Percentiles rank a stretch among this genome's conserved stretches.
Conservation (phyloP, 805 yeast genomes). For the Yarrowia bubula region DNA sequence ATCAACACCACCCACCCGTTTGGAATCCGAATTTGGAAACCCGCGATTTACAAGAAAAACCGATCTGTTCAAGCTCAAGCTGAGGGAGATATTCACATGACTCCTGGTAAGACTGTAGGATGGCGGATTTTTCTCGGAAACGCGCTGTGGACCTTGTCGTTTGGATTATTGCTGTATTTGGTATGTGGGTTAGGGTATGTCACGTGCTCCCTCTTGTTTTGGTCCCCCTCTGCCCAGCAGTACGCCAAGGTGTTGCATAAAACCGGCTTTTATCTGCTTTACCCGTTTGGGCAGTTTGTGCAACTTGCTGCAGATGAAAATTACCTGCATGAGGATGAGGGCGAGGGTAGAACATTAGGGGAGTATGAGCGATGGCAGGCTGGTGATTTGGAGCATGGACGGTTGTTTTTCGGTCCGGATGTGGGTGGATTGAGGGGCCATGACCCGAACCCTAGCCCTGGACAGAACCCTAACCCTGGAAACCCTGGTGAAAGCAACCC, state of each 20-base stretch:
- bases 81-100: slow-evolving; percentile 88
- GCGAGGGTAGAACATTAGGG: slow-evolving; percentile 79
- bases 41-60: slow-evolving; percentile 88
- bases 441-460: slow-evolving; percentile 4
- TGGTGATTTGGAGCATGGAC: slow-evolving; percentile 64
- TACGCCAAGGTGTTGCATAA: slow-evolving; percentile 62
- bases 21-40: slow-evolving; percentile 98
- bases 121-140: slow-evolving; percentile 68
- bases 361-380: slow-evolving; percentile 90
- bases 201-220: slow-evolving; percentile 47
- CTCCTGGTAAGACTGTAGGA: slow-evolving; percentile 51
- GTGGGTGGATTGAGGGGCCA: neutral
- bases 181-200: slow-evolving; percentile 37
- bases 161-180: slow-evolving; percentile 53
- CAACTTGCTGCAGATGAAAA: slow-evolving; percentile 73
- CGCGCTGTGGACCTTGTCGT: slow-evolving; percentile 65
- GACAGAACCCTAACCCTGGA: neutral
- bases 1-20: slow-evolving; percentile 96
- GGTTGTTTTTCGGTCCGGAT: slow-evolving; percentile 77
- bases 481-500: slow-evolving; percentile 30
- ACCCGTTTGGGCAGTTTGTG: slow-evolving; percentile 90
- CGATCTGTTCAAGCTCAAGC: slow-evolving; percentile 91
- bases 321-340: slow-evolving; percentile 80
- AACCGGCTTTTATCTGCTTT: slow-evolving; percentile 67
- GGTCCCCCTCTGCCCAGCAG: slow-evolving; percentile 50